Conservation (phyloP, 2,329 filamentous ascomycete genomes). For the Pseudogymnoascus sp. region DNA sequence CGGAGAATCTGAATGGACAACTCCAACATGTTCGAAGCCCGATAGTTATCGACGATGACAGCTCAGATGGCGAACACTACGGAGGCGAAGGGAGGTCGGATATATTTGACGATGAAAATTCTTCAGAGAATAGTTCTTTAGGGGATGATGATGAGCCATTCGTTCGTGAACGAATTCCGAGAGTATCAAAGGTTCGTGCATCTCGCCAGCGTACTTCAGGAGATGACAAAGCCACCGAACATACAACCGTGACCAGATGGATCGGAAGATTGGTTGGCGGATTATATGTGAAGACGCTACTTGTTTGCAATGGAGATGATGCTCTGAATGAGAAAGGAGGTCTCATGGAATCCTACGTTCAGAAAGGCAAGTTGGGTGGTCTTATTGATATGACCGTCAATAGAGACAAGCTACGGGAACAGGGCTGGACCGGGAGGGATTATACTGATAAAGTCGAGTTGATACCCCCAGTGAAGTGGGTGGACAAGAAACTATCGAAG, state of each 20-base stretch:
- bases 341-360: not conserved
- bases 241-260: constrained; percentile 7
- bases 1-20: not conserved
- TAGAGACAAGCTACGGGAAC: constrained; percentile 5
- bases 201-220: not conserved
- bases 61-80: not conserved
- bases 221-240: not conserved
- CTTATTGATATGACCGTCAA: constrained; percentile 8
- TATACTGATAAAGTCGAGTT: not conserved
- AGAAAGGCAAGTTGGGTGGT: not conserved
- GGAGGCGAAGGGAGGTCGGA: too few relatives aligned
- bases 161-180: not conserved
- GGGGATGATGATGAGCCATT: not conserved
- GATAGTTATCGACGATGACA: not conserved
- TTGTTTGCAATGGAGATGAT: constrained; percentile 4
- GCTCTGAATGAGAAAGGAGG: constrained; percentile 6
- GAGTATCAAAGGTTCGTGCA: not conserved
- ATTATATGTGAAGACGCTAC: constrained; percentile 7
- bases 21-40: not conserved
- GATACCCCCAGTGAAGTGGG: not conserved
- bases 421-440: not conserved
- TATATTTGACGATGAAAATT: not conserved
- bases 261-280: constrained; percentile 6
- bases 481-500: not conserved
- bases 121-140: not conserved